Percentiles rank a stretch among this genome's conserved stretches.
phyloP scores from a whole-genome alignment of 768 basidiomycete genomes.

The Termitomyces sp. region DNA sequence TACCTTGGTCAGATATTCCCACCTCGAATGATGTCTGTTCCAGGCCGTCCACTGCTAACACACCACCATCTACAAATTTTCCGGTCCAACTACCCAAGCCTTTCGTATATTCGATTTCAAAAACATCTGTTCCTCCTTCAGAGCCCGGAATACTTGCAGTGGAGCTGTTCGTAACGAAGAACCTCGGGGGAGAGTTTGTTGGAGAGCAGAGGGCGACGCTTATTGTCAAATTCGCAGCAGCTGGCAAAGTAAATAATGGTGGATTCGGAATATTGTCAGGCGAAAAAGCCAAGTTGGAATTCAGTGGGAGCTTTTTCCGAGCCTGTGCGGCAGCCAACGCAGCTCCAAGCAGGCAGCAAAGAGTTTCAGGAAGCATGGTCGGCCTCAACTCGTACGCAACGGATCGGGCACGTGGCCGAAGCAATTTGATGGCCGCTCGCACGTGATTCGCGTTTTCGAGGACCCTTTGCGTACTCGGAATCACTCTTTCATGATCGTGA shows the following conservation, averaged over 20 bases:
- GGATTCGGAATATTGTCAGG: conserved; percentile 24
- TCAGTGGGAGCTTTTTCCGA: conserved; percentile 25
- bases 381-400: neutral
- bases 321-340: conserved; percentile 26
- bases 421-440: neutral
- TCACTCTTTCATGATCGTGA: too few relatives aligned
- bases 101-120: conserved; percentile 40
- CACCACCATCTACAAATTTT: conserved; percentile 38
- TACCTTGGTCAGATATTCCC: conserved; percentile 44
- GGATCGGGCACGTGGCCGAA: neutral
- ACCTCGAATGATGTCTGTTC: conserved; percentile 48
- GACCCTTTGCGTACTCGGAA: too few relatives aligned
- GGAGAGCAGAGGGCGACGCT: conserved; percentile 44
- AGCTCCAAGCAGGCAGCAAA: conserved; percentile 28
- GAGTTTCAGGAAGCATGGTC: conserved; percentile 28
- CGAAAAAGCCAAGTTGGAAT: conserved; percentile 28
- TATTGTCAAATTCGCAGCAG: conserved; percentile 32
- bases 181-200: conserved; percentile 33
- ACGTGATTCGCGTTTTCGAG: too few relatives aligned
- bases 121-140: conserved; percentile 30
- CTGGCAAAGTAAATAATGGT: conserved; percentile 35
- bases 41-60: conserved; percentile 40
- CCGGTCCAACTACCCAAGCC: conserved; percentile 54
- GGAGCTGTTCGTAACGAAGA: conserved; percentile 54
- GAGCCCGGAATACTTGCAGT: conserved; percentile 29